Base-by-base conservation (phyloP, 768 basidiomycete genomes). In the Lactarius vividus region DNA sequence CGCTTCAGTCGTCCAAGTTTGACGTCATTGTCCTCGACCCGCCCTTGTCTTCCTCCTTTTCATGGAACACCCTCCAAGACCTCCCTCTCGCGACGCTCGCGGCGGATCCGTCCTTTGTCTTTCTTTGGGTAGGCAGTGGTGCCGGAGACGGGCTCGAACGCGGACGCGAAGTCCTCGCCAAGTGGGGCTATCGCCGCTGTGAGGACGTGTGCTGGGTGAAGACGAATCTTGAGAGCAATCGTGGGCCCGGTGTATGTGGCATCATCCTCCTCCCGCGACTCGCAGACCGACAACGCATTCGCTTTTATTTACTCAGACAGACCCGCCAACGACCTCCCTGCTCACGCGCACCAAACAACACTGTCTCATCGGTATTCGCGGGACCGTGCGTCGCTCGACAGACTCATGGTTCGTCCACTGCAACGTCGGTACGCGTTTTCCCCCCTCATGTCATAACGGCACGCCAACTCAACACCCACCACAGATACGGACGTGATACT, bases 131-230 rank as follows among this genome's bases (percentile, higher is more conserved):
- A 1, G 97, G 97, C 6, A 88, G 86, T 68, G 94, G 94, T 2
- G 90, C 91, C 7, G 88, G 89, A 3, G 93, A 92, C 57, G 97
- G 95, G 0, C 81, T 99, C 33, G 97, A 99, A 74, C 82, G 89
- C 39, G 97, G 97, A 0, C 79, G 96, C 39, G 96, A 98, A 75
- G 80, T 96, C 31, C 82, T 99, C 44, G 91, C 88, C 1, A 90
- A 86, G 75, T 99, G 96, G 96, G 97, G 96, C 4, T 96, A 94
- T 74, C 80, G 94, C 52, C 78, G 97, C 59, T 97, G 94, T 72
- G 97, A 99, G 72, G 97, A 99, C 74, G 92, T 99, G n/a, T 92
- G 97, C 5, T 98, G 95, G 96, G 89, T 97, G 63, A 94, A 94
- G 79, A 96, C 94, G 55, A 99, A 98, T 74, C 83, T 83, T 65